A percentile compares a stretch with the other conserved stretches of the same genome.
phyloP scores from a whole-genome alignment of 1,139 yeast species.

The Petasospora rhodanensis region DNA sequence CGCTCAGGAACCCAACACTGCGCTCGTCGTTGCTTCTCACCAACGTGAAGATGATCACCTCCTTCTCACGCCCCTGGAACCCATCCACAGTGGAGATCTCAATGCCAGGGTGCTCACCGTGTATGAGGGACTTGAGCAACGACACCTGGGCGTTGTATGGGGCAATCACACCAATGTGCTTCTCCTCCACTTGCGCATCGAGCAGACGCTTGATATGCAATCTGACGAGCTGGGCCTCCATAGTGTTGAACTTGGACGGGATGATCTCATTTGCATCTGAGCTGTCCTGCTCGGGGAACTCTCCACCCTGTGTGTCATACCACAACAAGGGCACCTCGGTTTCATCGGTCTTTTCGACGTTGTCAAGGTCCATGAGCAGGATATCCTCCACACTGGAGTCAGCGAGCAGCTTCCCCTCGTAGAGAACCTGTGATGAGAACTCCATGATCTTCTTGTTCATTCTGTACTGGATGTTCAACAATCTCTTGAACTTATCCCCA shows the following conservation, averaged over 20 bases:
- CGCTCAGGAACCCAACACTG: constrained; percentile 74
- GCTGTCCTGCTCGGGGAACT: constrained; percentile 53
- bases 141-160: constrained; percentile 89
- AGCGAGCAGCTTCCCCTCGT: constrained; percentile 60
- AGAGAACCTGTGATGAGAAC: constrained; percentile 69
- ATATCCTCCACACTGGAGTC: constrained; percentile 53
- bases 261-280: constrained; percentile 17
- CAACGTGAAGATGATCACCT: constrained; percentile 71
- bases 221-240: constrained; percentile 60
- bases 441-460: constrained; percentile 79
- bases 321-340: constrained; percentile 53
- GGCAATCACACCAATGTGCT: constrained; percentile 73
- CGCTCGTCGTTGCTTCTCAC: constrained; percentile 67
- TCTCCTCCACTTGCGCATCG: constrained; percentile 41
- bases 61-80: constrained; percentile 90
- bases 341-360: constrained; percentile 40
- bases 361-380: constrained; percentile 50
- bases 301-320: constrained; percentile 95
- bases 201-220: constrained; percentile 52
- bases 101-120: constrained; percentile 36
- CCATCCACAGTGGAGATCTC: constrained; percentile 90
- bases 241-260: constrained; percentile 64
- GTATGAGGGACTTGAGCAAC: constrained; percentile 40
- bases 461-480: constrained; percentile 76
- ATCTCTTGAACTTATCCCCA: constrained; percentile 47